Evolutionary conservation across 2,329 filamentous ascomycete genomes (phyloP).

Genomic region (Trichoderma guizhouense): DNA sequence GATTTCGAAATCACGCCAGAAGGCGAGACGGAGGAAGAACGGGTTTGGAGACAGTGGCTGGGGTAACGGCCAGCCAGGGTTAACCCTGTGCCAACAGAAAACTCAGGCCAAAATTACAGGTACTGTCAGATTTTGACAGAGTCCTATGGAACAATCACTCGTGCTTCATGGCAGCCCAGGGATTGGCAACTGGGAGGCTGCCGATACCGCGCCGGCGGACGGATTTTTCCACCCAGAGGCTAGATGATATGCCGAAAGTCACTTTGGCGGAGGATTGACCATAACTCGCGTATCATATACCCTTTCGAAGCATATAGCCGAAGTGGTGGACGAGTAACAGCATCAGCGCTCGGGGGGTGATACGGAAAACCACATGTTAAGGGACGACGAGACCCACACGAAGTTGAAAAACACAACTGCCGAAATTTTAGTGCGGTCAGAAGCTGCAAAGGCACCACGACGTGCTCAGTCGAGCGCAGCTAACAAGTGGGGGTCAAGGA

Average conservation of each 20-base stretch:
- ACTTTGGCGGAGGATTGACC: neutral
- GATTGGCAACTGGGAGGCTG: neutral
- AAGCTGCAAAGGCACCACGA: conserved; percentile 9
- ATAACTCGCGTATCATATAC: neutral
- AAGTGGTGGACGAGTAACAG: neutral
- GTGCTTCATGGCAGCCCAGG: neutral
- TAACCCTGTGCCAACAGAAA: neutral
- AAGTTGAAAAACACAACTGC: conserved; percentile 16
- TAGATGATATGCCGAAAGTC: neutral
- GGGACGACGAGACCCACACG: neutral
- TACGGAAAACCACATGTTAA: neutral
- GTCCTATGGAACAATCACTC: neutral
- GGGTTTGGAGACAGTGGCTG: neutral
- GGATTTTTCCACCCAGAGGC: neutral
- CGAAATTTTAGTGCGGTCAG: conserved; percentile 15
- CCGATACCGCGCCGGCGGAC: neutral
- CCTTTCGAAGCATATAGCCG: conserved; percentile 16
- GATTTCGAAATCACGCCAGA: neutral
- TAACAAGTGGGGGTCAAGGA: conserved; percentile 3
- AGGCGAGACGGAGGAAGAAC: neutral
- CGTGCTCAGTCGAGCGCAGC: neutral
- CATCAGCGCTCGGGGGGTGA: neutral
- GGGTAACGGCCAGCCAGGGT: neutral
- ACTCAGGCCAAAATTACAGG: neutral
- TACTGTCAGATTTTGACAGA: neutral